Base-by-base conservation (phyloP, 345 rosid species). In the Raphanus sativus region DNA sequence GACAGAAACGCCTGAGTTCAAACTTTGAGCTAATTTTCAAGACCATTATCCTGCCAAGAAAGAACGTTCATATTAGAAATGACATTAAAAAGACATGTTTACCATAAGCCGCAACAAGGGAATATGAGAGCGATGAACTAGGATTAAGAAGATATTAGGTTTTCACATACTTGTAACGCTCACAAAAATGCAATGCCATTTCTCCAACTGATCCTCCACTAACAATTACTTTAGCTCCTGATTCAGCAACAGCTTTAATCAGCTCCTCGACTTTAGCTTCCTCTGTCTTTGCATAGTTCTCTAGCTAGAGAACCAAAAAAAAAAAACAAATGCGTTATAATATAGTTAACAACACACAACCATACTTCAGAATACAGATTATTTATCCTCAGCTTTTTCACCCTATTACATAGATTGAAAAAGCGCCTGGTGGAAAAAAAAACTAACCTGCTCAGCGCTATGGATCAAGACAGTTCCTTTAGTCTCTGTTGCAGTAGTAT, bases 181-280 rank as follows among this genome's bases (percentile, higher is more conserved):
- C 98, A 75, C 99, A 91, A 82, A 93, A 96, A 86, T 96, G 99
- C 75, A 96, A 82, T 28, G 99, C 98, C 99, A 96, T 96, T 86
- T 96, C 97, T 77, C 99, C 99, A 79, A 96, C 89, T 48, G 98
- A 82, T 76, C 87, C 96, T 13, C 99, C 99, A 36, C 99, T 96
- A 78, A 90, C 97, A 69, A 96, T 93, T 25, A 93, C 95, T 83
- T 89, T 91, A 77, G 97, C 98, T 75, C 97, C 99, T 16, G 98
- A 93, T 28, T 90, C 95, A 2, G 98, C 97, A 69, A 91, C 99
- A 65, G 95, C 94, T 84, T 86, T 96, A 40, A 96, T 91, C 62
- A 96, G 88, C 80, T 87, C 95, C 83, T 96, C 99, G 26, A 93
- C 87, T 82, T 89, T 96, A 69, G 97, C 95, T 90, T 93, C 99